Evolutionary conservation across 2,329 filamentous ascomycete genomes (phyloP), one percentile per base, ranked within the genome.

Genomic region (Botrytis aclada): DNA sequence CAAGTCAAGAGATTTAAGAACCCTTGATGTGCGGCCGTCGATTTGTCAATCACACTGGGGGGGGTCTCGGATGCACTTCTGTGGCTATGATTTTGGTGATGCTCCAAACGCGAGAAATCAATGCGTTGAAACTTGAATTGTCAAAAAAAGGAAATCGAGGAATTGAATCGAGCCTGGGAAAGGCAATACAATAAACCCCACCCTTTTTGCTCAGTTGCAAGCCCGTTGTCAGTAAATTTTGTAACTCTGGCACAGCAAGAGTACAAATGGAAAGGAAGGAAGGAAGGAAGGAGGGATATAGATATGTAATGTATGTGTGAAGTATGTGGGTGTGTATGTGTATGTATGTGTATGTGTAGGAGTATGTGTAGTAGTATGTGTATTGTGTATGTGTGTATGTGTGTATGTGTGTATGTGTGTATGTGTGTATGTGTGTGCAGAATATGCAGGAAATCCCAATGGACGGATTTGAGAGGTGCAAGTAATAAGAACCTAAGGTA

Each of bases 71-170:
- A 69, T 72, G 43, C 64, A 61, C 45, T 54, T 41, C 14, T 62
- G 56, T 63, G 58, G 51, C 51, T 66, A 66, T 45, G 70, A 39
- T 67, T 60, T 70, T 63, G 45, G 56, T 58, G 65, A 72, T 72
- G 65, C 71, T 62, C 43, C 65, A 63, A 72, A 70, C 43, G 25
- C 51, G 39, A 67, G 70, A 70, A 63, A 69, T 70, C 65, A 72
- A 72, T 72, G 71, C 71, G 71, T 63, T 70, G 65, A 72, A 72
- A 72, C 71, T 54, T n/a, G 71, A 51, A 69, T 47, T 60, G 70
- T 72, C 20, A 60, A 63, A 63, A 61, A 66, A 66, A 66, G 39
- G 29, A 66, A 66, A 66, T 32, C 29, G 63, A 66, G 22, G 65
- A 60, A 69, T 60, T 22, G 34, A 37, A 70, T 70, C 58, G 69